Conservation (phyloP, 2,329 filamentous ascomycete genomes). For the Colletotrichum truncatum region DNA sequence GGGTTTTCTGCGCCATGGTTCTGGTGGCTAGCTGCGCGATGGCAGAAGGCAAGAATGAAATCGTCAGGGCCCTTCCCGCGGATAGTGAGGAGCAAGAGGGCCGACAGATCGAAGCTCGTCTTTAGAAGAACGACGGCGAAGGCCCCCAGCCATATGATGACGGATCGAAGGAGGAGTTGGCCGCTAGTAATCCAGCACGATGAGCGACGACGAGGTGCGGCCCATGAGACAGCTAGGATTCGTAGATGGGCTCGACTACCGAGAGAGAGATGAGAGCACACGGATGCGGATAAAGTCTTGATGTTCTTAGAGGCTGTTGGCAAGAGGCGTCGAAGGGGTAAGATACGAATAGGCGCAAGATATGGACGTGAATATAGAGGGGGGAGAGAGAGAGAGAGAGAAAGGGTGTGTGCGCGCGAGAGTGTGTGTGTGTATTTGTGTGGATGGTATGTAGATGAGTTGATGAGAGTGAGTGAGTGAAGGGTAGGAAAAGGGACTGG, state of each 20-base stretch:
- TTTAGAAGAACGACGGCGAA: constrained; percentile 11
- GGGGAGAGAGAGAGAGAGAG: too few species aligned
- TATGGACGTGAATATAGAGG: constrained; percentile 13
- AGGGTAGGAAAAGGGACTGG: neutral
- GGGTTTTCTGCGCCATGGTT: constrained; percentile 31
- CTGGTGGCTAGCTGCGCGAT: constrained; percentile 20
- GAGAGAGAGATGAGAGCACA: neutral
- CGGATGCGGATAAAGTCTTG: neutral
- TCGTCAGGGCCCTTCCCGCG: constrained; percentile 30
- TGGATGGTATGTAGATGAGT: neutral
- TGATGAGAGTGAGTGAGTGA: neutral
- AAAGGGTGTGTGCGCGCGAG: constrained; percentile 7
- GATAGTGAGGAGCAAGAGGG: constrained; percentile 28
- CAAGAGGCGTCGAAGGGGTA: neutral
- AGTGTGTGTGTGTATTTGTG: neutral
- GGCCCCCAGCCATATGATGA: constrained; percentile 23
- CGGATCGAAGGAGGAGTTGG: neutral
- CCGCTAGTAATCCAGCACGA: constrained; percentile 6
- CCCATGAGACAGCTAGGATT: constrained; percentile 23
- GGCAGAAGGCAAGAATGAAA: constrained; percentile 1
- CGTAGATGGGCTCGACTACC: neutral
- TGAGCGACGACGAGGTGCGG: constrained; percentile 1
- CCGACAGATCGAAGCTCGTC: constrained; percentile 24
- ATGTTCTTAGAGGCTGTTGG: neutral
- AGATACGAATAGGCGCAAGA: constrained; percentile 1